Evolutionary conservation across 805 yeast genomes (phyloP).

Genomic region (Candida golubevii): DNA sequence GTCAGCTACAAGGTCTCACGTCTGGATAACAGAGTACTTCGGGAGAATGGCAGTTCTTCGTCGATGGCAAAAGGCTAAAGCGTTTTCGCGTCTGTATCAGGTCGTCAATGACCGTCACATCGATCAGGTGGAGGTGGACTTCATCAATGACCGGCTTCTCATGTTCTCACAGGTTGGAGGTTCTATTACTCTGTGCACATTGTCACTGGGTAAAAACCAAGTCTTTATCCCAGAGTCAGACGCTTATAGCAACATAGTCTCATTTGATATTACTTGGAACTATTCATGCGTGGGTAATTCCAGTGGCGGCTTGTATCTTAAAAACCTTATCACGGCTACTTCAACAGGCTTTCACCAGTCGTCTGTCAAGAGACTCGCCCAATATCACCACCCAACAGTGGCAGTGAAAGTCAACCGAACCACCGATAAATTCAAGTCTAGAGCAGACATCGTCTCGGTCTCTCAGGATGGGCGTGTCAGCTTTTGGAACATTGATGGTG

Average conservation of each 20-base stretch:
- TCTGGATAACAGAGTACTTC: constrained; percentile 47
- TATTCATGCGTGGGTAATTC: constrained; percentile 27
- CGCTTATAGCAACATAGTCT: constrained; percentile 14
- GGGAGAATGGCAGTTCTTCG: constrained; percentile 31
- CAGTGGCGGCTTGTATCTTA: constrained; percentile 28
- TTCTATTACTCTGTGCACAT: constrained; percentile 27
- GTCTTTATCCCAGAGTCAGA: constrained; percentile 34
- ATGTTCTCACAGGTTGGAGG: constrained; percentile 27
- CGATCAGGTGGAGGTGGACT: constrained; percentile 23
- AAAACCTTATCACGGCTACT: constrained; percentile 32
- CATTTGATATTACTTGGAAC: constrained; percentile 29
- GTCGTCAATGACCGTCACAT: constrained; percentile 25
- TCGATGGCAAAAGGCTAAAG: constrained; percentile 38
- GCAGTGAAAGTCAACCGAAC: constrained; percentile 19
- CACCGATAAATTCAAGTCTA: constrained; percentile 23
- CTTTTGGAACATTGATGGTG: constrained; percentile 22
- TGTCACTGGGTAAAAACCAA: constrained; percentile 35
- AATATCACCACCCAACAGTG: constrained; percentile 13
- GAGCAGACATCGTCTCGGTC: constrained; percentile 25
- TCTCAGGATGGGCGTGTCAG: constrained; percentile 21
- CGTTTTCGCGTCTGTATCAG: constrained; percentile 25
- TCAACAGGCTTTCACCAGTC: constrained; percentile 23
- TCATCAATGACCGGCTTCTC: constrained; percentile 23
- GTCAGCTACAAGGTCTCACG: constrained; percentile 37
- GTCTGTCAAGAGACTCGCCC: constrained; percentile 18